Conservation (phyloP, 1,139 yeast species). For the Magnusiomyces ingens region DNA sequence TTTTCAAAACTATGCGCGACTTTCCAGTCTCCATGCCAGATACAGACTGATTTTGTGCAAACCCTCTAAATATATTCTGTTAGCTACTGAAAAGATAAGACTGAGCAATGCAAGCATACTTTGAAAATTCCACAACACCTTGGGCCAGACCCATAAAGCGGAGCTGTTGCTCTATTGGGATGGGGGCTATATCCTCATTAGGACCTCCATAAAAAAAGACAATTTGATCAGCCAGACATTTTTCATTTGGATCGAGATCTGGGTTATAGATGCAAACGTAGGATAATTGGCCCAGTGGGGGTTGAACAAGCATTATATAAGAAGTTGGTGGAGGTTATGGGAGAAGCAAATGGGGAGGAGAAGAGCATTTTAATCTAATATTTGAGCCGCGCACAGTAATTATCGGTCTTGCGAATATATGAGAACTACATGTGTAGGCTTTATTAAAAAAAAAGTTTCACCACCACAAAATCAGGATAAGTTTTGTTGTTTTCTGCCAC, state of each 20-base stretch:
- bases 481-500: background rate
- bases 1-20: constrained; percentile 24
- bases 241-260: constrained; percentile 24
- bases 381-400: no score
- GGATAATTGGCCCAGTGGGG: constrained; percentile 16
- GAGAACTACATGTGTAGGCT: no score
- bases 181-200: constrained; percentile 15
- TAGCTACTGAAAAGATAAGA: background rate
- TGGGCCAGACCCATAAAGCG: constrained; percentile 30
- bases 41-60: constrained; percentile 24
- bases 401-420: no score
- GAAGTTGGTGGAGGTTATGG: background rate
- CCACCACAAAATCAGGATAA: background rate
- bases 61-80: constrained; percentile 17
- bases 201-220: constrained; percentile 24
- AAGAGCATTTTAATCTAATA: background rate
- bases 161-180: constrained; percentile 21
- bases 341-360: background rate
- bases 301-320: constrained; percentile 9
- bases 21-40: constrained; percentile 24
- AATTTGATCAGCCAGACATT: constrained; percentile 25
- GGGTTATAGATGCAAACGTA: constrained; percentile 31
- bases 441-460: background rate
- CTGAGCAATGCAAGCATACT: constrained; percentile 7
- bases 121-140: constrained; percentile 28